These are phyloP conservation scores for Apophysomyces sp. DNA, from an alignment of 371 early-diverging fungal species.

Conservation along the genomic window DNA sequence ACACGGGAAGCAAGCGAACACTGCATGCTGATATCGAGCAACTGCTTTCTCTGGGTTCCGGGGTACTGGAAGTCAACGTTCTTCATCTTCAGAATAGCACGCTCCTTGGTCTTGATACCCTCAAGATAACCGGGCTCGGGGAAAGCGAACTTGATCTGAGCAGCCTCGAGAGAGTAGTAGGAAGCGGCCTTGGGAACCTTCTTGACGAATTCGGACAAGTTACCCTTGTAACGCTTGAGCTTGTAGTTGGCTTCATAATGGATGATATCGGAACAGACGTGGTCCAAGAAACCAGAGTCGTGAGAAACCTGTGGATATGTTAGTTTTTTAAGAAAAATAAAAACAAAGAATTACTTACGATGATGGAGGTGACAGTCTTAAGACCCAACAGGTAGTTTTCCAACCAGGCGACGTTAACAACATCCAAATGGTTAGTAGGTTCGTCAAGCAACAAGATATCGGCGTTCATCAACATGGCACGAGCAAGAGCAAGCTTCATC, in stretches of 20 bases:
- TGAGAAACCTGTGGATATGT: conserved; percentile 60
- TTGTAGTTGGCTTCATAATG: conserved; percentile 75
- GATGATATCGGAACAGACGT: conserved; percentile 80
- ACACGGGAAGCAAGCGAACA: conserved; percentile 70
- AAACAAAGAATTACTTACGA: conserved; percentile 33
- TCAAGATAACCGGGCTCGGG: conserved; percentile 74
- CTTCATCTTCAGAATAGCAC: conserved; percentile 67
- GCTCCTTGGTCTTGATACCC: conserved; percentile 75
- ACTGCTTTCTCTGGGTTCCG: conserved; percentile 49
- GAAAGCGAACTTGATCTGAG: conserved; percentile 59
- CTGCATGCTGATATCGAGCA: conserved; percentile 61
- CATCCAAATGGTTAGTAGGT: conserved; percentile 93
- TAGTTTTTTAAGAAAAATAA: not conserved
- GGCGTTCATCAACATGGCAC: conserved; percentile 83
- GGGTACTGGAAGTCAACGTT: conserved; percentile 71
- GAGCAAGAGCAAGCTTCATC: conserved; percentile 86
- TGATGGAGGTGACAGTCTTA: conserved; percentile 74
- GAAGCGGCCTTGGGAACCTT: conserved; percentile 75
- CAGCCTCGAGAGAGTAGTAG: conserved; percentile 66
- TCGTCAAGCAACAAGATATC: conserved; percentile 89
- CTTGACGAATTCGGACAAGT: conserved; percentile 83
- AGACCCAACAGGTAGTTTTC: conserved; percentile 75
- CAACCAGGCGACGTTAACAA: conserved; percentile 78
- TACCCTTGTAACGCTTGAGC: conserved; percentile 81
- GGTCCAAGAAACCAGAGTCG: conserved; percentile 88